phyloP scores from a whole-genome alignment of 2,329 filamentous ascomycete species.

The Ophiosphaerella herpotricha region DNA sequence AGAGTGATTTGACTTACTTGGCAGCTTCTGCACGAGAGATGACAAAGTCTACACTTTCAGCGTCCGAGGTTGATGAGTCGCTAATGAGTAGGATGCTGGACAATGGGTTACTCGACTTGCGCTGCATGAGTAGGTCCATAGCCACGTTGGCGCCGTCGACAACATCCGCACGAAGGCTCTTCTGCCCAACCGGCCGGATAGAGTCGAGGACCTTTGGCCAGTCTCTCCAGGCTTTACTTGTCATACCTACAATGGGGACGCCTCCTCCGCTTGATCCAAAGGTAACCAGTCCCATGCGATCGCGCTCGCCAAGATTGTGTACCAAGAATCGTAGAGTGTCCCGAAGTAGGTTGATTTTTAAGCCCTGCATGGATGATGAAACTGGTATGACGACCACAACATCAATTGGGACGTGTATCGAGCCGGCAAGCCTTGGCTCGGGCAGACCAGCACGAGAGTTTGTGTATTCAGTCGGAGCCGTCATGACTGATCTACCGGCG shows the following conservation, averaged over 20 bases:
- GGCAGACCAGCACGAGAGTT: slow-evolving; percentile 57
- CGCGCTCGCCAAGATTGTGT: slow-evolving; percentile 82
- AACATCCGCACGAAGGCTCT: slow-evolving; percentile 93
- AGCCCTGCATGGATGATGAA: slow-evolving; percentile 98
- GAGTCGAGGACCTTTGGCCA: slow-evolving; percentile 86
- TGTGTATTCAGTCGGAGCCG: slow-evolving; percentile 90
- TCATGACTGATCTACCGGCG: slow-evolving; percentile 79
- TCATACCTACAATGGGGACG: slow-evolving; percentile 97
- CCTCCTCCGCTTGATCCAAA: slow-evolving; percentile 94
- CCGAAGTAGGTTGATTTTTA: slow-evolving; percentile 93
- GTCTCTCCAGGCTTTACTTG: slow-evolving; percentile 88
- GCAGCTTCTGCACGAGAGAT: slow-evolving; percentile 95
- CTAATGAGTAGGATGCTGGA: slow-evolving; percentile 96
- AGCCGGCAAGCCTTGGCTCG: slow-evolving; percentile 54
- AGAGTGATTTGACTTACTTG: slow-evolving; percentile 66
- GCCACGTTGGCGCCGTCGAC: slow-evolving; percentile 97
- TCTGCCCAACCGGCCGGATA: slow-evolving; percentile 92
- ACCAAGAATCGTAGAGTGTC: slow-evolving; percentile 94
- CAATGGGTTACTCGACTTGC: slow-evolving; percentile 92
- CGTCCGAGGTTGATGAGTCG: slow-evolving; percentile 92
- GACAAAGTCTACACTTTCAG: slow-evolving; percentile 96
- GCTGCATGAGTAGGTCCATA: slow-evolving; percentile 98
- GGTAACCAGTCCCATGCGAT: slow-evolving; percentile 95
- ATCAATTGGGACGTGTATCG: slow-evolving; percentile 88
- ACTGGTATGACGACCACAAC: slow-evolving; percentile 96